phyloP scores from a whole-genome alignment of 2,329 filamentous ascomycete species.

The Ciborinia camelliae region DNA sequence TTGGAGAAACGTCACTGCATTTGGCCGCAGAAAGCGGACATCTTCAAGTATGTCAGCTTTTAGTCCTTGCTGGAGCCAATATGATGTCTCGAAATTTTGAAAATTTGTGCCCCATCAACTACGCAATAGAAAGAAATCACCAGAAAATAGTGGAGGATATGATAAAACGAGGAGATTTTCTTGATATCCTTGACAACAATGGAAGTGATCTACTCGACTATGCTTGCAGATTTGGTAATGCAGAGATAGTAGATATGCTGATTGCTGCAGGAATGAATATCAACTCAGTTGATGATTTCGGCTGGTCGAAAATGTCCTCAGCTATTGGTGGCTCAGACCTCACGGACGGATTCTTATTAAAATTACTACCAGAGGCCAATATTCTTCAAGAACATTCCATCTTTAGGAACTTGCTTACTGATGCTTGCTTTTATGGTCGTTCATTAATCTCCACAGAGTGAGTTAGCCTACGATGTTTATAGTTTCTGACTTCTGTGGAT shows the following conservation, averaged over 20 bases:
- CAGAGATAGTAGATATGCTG: background rate
- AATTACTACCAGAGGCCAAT: background rate
- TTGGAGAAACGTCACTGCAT: background rate
- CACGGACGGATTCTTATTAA: background rate
- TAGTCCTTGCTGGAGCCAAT: background rate
- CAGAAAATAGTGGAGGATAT: background rate
- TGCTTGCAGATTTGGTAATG: background rate
- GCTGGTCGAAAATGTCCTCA: background rate
- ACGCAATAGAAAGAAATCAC: fast-evolving
- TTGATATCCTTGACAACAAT: background rate
- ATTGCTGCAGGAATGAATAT: background rate
- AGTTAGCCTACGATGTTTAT: background rate
- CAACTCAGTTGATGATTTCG: background rate
- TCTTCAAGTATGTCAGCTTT: background rate
- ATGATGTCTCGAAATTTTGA: fast-evolving
- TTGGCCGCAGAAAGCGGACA: background rate
- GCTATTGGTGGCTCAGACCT: fast-evolving
- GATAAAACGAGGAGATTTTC: no score
- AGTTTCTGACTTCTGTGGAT: background rate
- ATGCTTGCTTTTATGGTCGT: fast-evolving
- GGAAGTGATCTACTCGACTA: background rate
- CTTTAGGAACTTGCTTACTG: background rate
- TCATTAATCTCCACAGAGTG: background rate
- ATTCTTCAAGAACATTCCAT: no score
- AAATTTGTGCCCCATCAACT: background rate